These are phyloP conservation scores for Neocatenulostroma microsporum DNA, from an alignment of 2,329 filamentous ascomycete species.

Conservation along the genomic window DNA sequence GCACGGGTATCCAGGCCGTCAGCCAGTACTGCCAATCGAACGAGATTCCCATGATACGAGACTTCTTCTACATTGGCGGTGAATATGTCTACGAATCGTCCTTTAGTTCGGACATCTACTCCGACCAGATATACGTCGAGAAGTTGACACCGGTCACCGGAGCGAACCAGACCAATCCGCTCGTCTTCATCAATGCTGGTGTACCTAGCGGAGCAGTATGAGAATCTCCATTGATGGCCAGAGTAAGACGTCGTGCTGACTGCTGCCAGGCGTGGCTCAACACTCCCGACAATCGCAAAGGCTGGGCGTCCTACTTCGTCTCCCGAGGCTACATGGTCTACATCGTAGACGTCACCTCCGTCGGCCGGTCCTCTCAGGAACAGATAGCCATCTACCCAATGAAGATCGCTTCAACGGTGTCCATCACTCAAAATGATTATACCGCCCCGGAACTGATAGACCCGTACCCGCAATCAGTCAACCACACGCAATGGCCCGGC, in stretches of 20 bases:
- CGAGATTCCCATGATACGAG: conserved; percentile 2
- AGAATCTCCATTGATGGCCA: too few relatives aligned
- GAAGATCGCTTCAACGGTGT: conserved; percentile 17
- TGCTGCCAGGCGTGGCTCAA: conserved; percentile 37
- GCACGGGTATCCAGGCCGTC: not conserved
- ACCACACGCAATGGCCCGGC: conserved; percentile 18
- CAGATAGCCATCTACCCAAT: conserved; percentile 11
- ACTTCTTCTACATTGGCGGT: conserved; percentile 19
- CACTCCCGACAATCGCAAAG: conserved; percentile 41
- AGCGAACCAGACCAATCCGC: conserved; percentile 23
- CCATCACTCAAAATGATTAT: conserved; percentile 17
- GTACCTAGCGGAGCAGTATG: conserved; percentile 37
- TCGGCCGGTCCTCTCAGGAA: conserved; percentile 24
- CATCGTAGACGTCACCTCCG: conserved; percentile 35
- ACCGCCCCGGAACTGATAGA: conserved; percentile 16
- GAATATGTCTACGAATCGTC: conserved; percentile 15
- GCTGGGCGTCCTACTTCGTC: conserved; percentile 44
- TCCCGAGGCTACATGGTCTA: conserved; percentile 41
- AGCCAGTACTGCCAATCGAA: not conserved
- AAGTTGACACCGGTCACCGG: conserved; percentile 31
- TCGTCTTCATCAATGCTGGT: conserved; percentile 37
- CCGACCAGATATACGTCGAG: conserved; percentile 50
- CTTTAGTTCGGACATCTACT: conserved; percentile 3
- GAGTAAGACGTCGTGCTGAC: too few relatives aligned
- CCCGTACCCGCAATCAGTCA: conserved; percentile 12